These are phyloP conservation scores for Thelonectria rubi DNA, from an alignment of 2,329 filamentous ascomycete species.

Conservation along the genomic window DNA sequence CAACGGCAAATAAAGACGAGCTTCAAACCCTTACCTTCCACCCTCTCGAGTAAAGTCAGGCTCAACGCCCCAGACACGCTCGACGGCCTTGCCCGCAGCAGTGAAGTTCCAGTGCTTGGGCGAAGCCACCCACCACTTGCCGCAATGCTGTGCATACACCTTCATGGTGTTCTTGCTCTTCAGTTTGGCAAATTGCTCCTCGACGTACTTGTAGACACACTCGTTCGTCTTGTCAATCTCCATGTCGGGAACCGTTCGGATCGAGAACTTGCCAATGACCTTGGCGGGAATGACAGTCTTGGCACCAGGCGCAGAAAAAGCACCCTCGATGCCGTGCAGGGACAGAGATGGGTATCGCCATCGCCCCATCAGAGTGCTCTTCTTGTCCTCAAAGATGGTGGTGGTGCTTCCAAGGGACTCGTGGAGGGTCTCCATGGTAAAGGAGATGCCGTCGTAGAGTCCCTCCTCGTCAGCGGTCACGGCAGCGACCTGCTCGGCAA, in stretches of 20 bases:
- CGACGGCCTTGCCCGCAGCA: constrained; percentile 92
- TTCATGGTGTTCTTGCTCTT: constrained; percentile 92
- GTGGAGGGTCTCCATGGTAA: constrained; percentile 95
- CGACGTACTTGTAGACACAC: constrained; percentile 83
- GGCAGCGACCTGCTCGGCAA: constrained; percentile 91
- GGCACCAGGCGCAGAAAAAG: constrained; percentile 89
- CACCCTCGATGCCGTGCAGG: constrained; percentile 93
- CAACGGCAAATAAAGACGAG: constrained; percentile 1
- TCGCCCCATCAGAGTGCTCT: constrained; percentile 90
- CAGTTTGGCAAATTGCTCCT: constrained; percentile 85
- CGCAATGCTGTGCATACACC: constrained; percentile 83
- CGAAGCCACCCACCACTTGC: constrained; percentile 98
- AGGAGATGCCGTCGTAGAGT: constrained; percentile 90
- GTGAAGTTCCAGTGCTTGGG: constrained; percentile 99
- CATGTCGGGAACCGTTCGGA: constrained; percentile 98
- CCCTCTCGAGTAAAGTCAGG: constrained; percentile 97
- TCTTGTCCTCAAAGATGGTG: constrained; percentile 87
- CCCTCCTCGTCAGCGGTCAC: constrained; percentile 85
- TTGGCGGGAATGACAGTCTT: constrained; percentile 99
- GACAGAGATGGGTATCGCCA: constrained; percentile 96
- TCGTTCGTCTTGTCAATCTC: constrained; percentile 89
- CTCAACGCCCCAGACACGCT: constrained; percentile 91
- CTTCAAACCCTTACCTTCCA: constrained; percentile 69
- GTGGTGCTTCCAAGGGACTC: constrained; percentile 91
- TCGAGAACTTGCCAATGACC: constrained; percentile 97